Evolutionary conservation across 2,329 filamentous ascomycete species (phyloP), one percentile per base, ranked within the genome.

Genomic region (Chaetomium globosum): DNA sequence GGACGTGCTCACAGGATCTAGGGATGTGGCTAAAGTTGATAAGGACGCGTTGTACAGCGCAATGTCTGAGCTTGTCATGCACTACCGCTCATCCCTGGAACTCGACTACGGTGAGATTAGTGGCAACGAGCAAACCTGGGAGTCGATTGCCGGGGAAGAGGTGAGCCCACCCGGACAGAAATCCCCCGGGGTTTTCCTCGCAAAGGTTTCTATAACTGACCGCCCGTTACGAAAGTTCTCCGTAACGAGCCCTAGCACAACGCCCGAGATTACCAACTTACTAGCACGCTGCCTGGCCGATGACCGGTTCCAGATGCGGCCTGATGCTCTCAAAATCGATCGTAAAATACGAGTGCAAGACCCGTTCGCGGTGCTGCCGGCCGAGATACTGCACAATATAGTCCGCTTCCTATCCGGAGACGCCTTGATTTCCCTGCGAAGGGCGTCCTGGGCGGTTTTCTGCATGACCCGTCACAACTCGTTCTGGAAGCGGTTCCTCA

Each of bases 401-500:
- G 13, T 60, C 19, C n/a, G 33, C 31, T 53, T 60, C 31, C 48
- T 60, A 5, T 16, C 58, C 1, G 31, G 58, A 21, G 5, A 30
- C 33, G 8, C 36, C 26, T 48, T 60, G 13, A 23, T 52, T 16
- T 48, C 21, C 12, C 16, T 60, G 19, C 16, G 52, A 31, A 30
- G 30, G n/a, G 48, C 58, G 13, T 60, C 58, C n/a, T 60, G 58
- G 58, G n/a, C 31, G 3, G 58, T 23, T 5, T 53, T 60, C 28
- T 23, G 30, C 49, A 49, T 48, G 13, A 53, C 58, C 36, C 31
- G 31, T 23, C 7, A 16, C 31, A 60, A 53, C 48, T 16, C 30
- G 4, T 60, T 53, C 33, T 60, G 58, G 58, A 60, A 53, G 58
- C 8, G 48, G 48, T 60, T 60, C 21, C 48, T 60, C 31, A 52